Evolutionary conservation across 2,329 filamentous ascomycete genomes (phyloP).

Genomic region (Epichloe sp.): DNA sequence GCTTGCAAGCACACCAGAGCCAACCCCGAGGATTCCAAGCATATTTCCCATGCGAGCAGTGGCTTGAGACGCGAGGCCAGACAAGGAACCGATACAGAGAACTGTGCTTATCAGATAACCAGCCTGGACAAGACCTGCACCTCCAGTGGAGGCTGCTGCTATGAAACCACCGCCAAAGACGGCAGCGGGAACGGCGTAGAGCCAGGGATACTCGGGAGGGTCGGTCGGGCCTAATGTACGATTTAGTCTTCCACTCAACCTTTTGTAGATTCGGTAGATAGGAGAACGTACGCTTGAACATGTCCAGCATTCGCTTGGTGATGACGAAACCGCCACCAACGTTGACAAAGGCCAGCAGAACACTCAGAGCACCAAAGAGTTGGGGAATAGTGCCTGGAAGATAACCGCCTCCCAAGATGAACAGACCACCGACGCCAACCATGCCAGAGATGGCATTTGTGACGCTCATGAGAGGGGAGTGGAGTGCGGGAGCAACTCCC

Average conservation of each 20-base stretch:
- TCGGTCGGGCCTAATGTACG: conserved; percentile 52
- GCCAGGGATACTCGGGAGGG: conserved; percentile 76
- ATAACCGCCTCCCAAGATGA: conserved; percentile 75
- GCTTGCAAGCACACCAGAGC: conserved; percentile 71
- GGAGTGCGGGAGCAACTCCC: conserved; percentile 72
- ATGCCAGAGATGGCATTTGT: conserved; percentile 89
- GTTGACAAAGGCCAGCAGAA: conserved; percentile 77
- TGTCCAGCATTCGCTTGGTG: conserved; percentile 86
- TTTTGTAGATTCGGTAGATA: too few species aligned
- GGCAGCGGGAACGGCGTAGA: conserved; percentile 65
- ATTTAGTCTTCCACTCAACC: conserved; percentile 7
- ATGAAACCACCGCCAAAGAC: conserved; percentile 73
- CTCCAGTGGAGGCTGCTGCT: conserved; percentile 66
- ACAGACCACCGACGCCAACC: conserved; percentile 80
- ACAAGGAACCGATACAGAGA: conserved; percentile 74
- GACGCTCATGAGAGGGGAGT: conserved; percentile 83
- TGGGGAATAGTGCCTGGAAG: conserved; percentile 69
- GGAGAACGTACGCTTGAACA: conserved; percentile 55
- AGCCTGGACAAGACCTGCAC: conserved; percentile 73
- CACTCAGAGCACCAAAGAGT: conserved; percentile 62
- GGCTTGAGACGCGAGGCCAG: conserved; percentile 65
- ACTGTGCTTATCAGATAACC: conserved; percentile 78
- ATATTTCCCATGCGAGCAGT: conserved; percentile 79
- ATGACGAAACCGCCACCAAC: conserved; percentile 83
- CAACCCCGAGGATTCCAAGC: conserved; percentile 75